phyloP scores from a whole-genome alignment of 2,329 filamentous ascomycete species.

The Paecilomyces formosus region DNA sequence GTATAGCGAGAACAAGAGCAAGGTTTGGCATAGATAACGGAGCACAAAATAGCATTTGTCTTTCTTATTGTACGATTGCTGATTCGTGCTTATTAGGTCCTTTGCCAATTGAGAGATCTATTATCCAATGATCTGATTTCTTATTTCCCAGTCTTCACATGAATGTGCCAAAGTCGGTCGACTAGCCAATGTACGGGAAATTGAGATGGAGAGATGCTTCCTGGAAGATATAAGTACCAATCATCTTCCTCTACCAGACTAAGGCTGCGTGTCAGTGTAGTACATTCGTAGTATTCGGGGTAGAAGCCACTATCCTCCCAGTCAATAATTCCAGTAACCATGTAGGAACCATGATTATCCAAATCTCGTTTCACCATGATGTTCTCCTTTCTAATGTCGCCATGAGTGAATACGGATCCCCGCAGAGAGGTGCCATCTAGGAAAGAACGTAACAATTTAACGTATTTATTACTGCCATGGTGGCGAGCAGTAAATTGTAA shows the following conservation, averaged over 20 bases:
- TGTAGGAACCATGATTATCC: constrained; percentile 4
- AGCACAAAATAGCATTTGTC: too few relatives aligned
- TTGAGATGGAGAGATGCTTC: constrained; percentile 14
- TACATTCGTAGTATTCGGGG: constrained; percentile 21
- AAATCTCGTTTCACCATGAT: constrained; percentile 15
- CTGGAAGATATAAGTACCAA: constrained; percentile 21
- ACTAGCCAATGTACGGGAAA: constrained; percentile 15
- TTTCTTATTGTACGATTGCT: too few relatives aligned
- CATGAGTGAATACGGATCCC: constrained; percentile 19
- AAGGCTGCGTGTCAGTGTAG: constrained; percentile 9
- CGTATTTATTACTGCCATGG: constrained; percentile 12
- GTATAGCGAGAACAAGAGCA: too few relatives aligned
- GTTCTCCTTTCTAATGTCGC: constrained; percentile 13
- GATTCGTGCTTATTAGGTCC: too few relatives aligned
- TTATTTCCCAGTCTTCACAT: constrained; percentile 7
- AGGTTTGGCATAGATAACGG: too few relatives aligned
- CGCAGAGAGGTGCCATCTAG: constrained; percentile 6
- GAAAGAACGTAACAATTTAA: constrained; percentile 15
- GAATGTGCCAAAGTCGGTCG: constrained; percentile 13
- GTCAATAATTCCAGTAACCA: constrained; percentile 21
- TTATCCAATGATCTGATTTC: too few relatives aligned
- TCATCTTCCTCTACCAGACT: constrained; percentile 16
- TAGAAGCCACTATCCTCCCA: constrained; percentile 26
- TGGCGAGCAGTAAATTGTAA: constrained; percentile 14
- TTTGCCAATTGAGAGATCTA: too few relatives aligned